phyloP scores from a whole-genome alignment of 2,329 filamentous ascomycete species.

The Mollisia scopiformis region DNA sequence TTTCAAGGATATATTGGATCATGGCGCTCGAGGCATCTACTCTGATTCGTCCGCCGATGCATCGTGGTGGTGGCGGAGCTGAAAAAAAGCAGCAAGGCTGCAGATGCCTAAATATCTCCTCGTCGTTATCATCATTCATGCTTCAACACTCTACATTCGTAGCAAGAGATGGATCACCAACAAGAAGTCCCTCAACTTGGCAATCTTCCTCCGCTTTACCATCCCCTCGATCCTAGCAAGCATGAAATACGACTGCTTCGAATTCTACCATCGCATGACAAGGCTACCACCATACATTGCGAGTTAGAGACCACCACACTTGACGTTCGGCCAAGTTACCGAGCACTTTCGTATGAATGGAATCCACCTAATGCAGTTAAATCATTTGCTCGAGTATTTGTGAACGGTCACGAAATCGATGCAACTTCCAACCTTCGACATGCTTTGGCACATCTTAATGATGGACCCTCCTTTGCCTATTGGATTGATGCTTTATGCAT shows the following conservation, averaged over 20 bases:
- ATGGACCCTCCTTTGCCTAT: slow-evolving; percentile 2
- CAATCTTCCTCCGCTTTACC: background rate
- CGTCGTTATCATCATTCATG: no score
- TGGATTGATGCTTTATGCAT: slow-evolving; percentile 21
- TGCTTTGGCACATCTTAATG: background rate
- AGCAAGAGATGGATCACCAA: no score
- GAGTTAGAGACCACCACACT: background rate
- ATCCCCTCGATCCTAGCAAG: background rate
- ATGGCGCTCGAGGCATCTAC: no score
- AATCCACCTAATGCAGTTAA: background rate
- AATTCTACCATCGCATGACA: background rate
- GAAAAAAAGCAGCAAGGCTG: no score
- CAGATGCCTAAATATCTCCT: no score
- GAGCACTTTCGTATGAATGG: slow-evolving; percentile 2
- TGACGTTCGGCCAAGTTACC: background rate
- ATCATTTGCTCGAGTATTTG: background rate
- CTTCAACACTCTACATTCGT: no score
- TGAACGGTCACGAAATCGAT: background rate
- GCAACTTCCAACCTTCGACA: slow-evolving; percentile 4
- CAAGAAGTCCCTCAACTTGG: no score
- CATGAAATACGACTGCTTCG: slow-evolving; percentile 4
- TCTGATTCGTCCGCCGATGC: no score
- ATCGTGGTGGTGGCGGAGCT: no score
- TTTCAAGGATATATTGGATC: no score
- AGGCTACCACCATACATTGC: background rate